A percentile compares a stretch with the other conserved stretches of the same genome.
Conservation (phyloP, 441 rosid genomes). For the Pelargonium cotyledonis region DNA sequence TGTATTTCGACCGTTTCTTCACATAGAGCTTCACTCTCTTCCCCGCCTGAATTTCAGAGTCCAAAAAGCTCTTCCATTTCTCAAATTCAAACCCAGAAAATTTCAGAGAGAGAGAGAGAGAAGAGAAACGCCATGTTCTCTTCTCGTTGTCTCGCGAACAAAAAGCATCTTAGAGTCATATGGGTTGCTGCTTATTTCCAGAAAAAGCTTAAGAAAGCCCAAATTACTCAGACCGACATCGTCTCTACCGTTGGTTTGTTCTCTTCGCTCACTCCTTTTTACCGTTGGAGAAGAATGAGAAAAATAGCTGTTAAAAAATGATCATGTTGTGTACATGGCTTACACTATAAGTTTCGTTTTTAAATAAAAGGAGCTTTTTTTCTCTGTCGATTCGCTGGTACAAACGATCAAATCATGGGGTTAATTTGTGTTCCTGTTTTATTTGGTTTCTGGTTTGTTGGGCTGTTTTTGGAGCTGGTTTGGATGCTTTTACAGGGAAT, state of each 20-base stretch:
- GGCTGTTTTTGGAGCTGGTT: not conserved
- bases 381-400: not conserved
- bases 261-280: constrained; percentile 3
- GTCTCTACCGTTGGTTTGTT: constrained; percentile 72
- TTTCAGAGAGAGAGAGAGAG: not conserved
- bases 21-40: not conserved
- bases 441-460: not conserved
- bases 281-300: not conserved
- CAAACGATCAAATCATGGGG: not conserved
- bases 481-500: too few relatives aligned
- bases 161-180: constrained; percentile 58
- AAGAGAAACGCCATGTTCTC: constrained; percentile 36
- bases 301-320: not conserved
- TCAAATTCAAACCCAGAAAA: not conserved
- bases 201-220: constrained; percentile 66
- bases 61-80: not conserved
- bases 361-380: not conserved
- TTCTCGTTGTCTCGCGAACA: constrained; percentile 50
- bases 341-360: not conserved
- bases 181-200: constrained; percentile 85
- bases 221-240: constrained; percentile 59
- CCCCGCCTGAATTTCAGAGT: not conserved
- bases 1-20: not conserved
- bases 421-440: not conserved
- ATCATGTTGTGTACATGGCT: not conserved